Base-by-base conservation (phyloP, 768 basidiomycete species). In the Trametes maxima region DNA sequence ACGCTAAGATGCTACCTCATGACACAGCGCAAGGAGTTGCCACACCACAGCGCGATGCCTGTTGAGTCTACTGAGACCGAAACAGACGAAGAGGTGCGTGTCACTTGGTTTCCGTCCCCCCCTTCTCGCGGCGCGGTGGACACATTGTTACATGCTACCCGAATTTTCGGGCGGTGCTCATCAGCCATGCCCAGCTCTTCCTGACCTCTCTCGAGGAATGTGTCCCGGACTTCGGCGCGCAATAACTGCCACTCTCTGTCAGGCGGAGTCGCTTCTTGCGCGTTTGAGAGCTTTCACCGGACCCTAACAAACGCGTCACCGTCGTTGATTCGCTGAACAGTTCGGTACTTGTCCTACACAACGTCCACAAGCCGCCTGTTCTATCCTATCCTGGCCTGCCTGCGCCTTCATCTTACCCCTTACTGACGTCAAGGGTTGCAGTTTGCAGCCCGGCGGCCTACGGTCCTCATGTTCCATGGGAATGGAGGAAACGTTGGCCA, bases 391-490 rank as follows among this genome's bases (percentile, higher is more conserved):
- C 42, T 6, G n/a, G 12, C 52, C 17, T 16, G 19, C 11, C 33
- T 13, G 33, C 42, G 3, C 19, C 2, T n/a, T 0, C 6, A 19
- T 1, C 7, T 12, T 12, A 21, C 17, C 37, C 54, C 43, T 62
- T 62, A 46, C 55, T 62, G 51, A 62, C 44, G 50, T 52, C 55
- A 28, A 33, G 54, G 45, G 43, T 39, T 48, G 16, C 49, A 81
- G 81, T 80, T 79, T 62, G 77, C 79, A 16, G 70, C 77, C 0
- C 73, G 71, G 45, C 80, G 94, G 16, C 96, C 96, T 1, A 97
- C 94, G 0, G 80, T 98, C 2, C 73, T 98, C 51, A 92, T 98
- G 86, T 94, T 97, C 57, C 95, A 98, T 67, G 96, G 96, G 7
- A 92, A 92, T 67, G 90, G 86, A 0, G 91, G 91, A 14, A 94